phyloP scores from a whole-genome alignment of 164 flowering plant species.

The Saururus chinensis region DNA sequence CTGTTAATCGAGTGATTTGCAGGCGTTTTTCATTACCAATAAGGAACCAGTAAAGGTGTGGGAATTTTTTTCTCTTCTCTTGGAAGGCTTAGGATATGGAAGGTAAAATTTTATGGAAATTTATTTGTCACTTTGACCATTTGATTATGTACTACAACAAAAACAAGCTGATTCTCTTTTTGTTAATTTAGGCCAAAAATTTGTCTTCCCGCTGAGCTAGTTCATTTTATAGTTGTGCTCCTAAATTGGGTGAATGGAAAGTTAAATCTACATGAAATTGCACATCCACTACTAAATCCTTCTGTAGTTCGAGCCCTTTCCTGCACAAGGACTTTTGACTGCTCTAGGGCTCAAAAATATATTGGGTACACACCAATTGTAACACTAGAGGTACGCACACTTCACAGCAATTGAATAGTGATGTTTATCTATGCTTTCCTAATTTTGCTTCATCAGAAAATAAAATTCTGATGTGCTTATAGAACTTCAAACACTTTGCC shows the following conservation, averaged over 20 bases:
- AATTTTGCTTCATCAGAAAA: not conserved
- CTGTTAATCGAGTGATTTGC: constrained; percentile 8
- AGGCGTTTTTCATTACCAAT: constrained; percentile 87
- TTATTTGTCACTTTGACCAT: not conserved
- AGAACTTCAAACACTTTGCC: too few species aligned
- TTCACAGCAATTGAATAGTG: not conserved
- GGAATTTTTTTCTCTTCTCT: constrained; percentile 51
- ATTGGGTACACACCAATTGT: constrained; percentile 70
- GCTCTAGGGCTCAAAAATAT: constrained; percentile 52
- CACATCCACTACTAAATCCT: constrained; percentile 16
- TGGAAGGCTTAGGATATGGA: constrained; percentile 61
- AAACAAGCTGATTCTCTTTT: not conserved
- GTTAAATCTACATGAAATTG: constrained; percentile 14
- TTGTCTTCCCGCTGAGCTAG: constrained; percentile 42
- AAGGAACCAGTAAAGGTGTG: constrained; percentile 57
- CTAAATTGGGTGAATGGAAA: constrained; percentile 34
- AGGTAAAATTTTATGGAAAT: constrained; percentile 41
- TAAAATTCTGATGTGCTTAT: not conserved
- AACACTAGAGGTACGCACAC: constrained; percentile 51
- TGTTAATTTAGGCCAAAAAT: constrained; percentile 49
- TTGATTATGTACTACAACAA: not conserved
- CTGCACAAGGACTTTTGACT: constrained; percentile 54
- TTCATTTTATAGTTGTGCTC: constrained; percentile 20
- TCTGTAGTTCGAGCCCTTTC: constrained; percentile 32
- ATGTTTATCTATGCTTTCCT: not conserved